A percentile compares a stretch with the other conserved stretches of the same genome.
These are phyloP conservation scores for Anastatica hierochuntica DNA, from an alignment of 345 rosid genomes.

Conservation along the genomic window DNA sequence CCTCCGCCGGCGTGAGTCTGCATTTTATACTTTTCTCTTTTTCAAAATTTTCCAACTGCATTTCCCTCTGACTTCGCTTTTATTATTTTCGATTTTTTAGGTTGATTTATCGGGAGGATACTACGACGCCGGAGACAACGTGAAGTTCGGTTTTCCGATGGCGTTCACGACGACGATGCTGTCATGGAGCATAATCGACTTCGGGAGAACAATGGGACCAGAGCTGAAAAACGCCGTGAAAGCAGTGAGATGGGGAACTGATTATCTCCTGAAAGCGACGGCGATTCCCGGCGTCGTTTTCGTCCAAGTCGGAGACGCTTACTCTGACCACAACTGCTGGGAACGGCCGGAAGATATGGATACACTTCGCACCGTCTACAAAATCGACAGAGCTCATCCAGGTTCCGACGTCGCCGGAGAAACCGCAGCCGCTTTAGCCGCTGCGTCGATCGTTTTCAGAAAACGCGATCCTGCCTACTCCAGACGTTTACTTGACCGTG, in stretches of 20 bases:
- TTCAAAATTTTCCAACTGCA: too few species aligned
- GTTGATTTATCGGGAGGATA: slow-evolving; percentile 93
- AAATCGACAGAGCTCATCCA: slow-evolving; percentile 55
- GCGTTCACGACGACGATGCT: slow-evolving; percentile 83
- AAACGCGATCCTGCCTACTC: slow-evolving; percentile 63
- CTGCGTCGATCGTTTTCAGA: slow-evolving; percentile 68
- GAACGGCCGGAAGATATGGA: slow-evolving; percentile 97
- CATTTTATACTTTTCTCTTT: too few species aligned
- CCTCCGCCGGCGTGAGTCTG: slow-evolving; percentile 33
- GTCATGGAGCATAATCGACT: slow-evolving; percentile 75
- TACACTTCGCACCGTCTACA: slow-evolving; percentile 56
- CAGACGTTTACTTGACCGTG: slow-evolving; percentile 59
- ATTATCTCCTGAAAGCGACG: slow-evolving; percentile 70
- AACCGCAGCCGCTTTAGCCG: slow-evolving; percentile 85
- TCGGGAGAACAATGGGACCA: slow-evolving; percentile 46
- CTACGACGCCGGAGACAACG: slow-evolving; percentile 90
- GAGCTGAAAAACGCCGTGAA: slow-evolving; percentile 48
- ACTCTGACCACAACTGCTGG: slow-evolving; percentile 90
- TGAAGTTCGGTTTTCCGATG: slow-evolving; percentile 86
- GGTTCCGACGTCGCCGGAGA: slow-evolving; percentile 80
- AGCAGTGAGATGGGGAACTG: slow-evolving; percentile 86
- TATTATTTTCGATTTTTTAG: too few species aligned
- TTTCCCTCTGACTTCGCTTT: not conserved
- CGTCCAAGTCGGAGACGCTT: slow-evolving; percentile 78
- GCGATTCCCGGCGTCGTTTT: slow-evolving; percentile 12